Percentiles rank a stretch among this genome's conserved stretches.
Evolutionary conservation across 441 rosid genomes (phyloP).

Genomic region (Hypseocharis bilobata): DNA sequence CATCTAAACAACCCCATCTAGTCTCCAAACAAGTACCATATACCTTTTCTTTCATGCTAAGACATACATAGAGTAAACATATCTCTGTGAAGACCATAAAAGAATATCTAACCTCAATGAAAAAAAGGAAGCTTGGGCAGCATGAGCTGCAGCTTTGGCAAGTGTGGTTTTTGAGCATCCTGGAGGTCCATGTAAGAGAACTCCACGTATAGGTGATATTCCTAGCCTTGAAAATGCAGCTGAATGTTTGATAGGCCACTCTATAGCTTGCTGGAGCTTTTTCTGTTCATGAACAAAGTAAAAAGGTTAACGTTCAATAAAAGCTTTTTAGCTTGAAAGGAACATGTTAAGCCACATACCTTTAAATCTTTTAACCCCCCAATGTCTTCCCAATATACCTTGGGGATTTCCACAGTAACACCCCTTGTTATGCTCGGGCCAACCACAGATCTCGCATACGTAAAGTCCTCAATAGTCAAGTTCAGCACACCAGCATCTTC

Average conservation of each 20-base stretch:
- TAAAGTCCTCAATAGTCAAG: conserved; percentile 57
- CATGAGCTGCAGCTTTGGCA: conserved; percentile 88
- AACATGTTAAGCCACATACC: conserved; percentile 34
- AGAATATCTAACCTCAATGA: conserved; percentile 55
- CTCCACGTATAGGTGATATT: conserved; percentile 73
- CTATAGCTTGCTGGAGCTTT: conserved; percentile 78
- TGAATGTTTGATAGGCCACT: conserved; percentile 87
- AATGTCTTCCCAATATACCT: conserved; percentile 79
- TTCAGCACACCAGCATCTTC: conserved; percentile 27
- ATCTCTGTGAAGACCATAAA: background rate
- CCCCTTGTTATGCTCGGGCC: conserved; percentile 90
- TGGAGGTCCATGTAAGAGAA: conserved; percentile 89
- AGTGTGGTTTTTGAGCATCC: conserved; percentile 97
- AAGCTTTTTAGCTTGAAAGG: background rate
- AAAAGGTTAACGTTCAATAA: conserved; percentile 11
- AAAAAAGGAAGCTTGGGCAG: conserved; percentile 85
- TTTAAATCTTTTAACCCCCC: conserved; percentile 73
- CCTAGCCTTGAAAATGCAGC: conserved; percentile 62
- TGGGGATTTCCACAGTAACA: conserved; percentile 76
- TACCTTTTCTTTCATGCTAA: too few relatives aligned
- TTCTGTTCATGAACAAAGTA: conserved; percentile 37
- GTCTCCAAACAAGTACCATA: background rate
- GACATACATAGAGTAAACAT: too few relatives aligned
- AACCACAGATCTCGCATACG: conserved; percentile 56
- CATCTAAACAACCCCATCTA: too few relatives aligned